Conservation (phyloP, 345 rosid species). For the Populus deltoides region DNA sequence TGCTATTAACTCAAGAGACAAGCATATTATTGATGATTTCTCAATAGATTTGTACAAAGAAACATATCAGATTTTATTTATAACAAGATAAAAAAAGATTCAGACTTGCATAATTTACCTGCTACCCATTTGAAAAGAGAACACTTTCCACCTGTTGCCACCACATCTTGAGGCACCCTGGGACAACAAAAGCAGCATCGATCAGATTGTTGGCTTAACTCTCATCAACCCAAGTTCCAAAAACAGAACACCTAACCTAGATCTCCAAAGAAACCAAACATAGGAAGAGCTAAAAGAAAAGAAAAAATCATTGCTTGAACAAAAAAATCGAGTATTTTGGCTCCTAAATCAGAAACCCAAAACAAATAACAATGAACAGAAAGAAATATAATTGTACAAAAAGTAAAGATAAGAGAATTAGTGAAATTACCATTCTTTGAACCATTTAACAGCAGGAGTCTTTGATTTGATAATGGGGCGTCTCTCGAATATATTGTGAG, state of each 20-base stretch:
- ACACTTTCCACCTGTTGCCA: conserved; percentile 93
- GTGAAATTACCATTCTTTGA: conserved; percentile 62
- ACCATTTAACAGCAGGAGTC: conserved; percentile 81
- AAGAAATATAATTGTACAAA: not conserved
- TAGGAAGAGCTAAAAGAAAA: not conserved
- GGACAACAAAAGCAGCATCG: conserved; percentile 1
- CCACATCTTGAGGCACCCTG: conserved; percentile 98
- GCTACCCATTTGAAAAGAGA: conserved; percentile 79
- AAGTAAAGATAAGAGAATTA: not conserved
- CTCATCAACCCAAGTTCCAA: not conserved
- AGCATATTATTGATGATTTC: not conserved
- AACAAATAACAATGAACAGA: not conserved
- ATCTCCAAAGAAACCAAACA: not conserved
- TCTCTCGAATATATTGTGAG: conserved; percentile 66
- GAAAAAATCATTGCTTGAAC: not conserved
- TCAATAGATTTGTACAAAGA: not conserved
- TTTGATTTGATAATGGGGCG: conserved; percentile 66
- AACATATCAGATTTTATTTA: not conserved
- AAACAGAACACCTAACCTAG: not conserved
- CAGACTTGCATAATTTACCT: conserved; percentile 36
- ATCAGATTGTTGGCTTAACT: not conserved
- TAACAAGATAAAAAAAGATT: not conserved
- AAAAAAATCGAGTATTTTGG: not conserved
- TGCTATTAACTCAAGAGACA: not conserved
- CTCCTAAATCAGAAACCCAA: not conserved